These are phyloP conservation scores for Chlamydomonas asymmetrica DNA, from an alignment of 139 green algal species.

Conservation along the genomic window DNA sequence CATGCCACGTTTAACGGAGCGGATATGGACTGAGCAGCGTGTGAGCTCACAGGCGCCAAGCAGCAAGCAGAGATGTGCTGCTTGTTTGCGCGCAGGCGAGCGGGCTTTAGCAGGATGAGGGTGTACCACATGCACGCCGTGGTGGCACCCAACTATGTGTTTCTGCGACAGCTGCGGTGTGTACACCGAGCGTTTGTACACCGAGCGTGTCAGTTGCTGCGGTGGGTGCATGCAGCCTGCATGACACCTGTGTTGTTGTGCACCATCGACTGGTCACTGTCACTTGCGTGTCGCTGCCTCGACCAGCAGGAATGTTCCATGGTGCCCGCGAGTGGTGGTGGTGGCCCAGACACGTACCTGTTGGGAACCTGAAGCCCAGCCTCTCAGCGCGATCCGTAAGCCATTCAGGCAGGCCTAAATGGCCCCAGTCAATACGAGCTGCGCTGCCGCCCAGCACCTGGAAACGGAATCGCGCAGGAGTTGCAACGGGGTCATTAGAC, in stretches of 20 bases:
- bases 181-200: too few species aligned
- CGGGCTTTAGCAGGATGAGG: not conserved
- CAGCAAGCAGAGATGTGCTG: not conserved
- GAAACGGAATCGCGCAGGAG: not conserved
- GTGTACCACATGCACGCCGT: not conserved
- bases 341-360: slow-evolving; percentile 40
- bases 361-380: slow-evolving; percentile 73
- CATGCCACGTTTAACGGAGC: not conserved
- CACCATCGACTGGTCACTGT: not conserved
- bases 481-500: not conserved
- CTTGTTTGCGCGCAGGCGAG: not conserved
- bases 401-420: slow-evolving; percentile 69
- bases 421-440: slow-evolving; percentile 58
- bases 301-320: not conserved
- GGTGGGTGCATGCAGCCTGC: not conserved
- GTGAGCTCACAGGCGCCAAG: not conserved
- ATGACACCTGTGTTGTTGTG: not conserved
- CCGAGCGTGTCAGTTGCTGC: too few species aligned
- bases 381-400: slow-evolving; percentile 70
- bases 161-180: not conserved
- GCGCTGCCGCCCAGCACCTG: not conserved
- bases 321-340: not conserved
- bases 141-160: not conserved
- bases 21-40: not conserved
- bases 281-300: too few species aligned